Base-by-base conservation (phyloP, 1,284 basidiomycete genomes). In the Heterobasidion annosum region DNA sequence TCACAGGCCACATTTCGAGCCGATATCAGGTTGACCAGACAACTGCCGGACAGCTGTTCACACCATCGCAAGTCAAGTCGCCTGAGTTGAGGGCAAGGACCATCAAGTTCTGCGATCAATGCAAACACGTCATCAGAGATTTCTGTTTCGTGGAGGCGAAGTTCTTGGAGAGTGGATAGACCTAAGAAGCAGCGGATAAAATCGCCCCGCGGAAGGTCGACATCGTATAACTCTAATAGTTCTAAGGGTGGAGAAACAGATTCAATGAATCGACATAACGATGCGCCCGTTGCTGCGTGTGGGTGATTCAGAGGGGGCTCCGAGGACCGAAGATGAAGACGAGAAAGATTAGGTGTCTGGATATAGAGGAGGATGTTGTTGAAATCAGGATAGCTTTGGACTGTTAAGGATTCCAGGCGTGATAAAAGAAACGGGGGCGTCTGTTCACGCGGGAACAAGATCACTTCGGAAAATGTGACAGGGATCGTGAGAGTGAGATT, bases 11-110 rank as follows among this genome's bases (percentile, higher is more conserved):
- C 56, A 25, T 64, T 52, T 35, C 78, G 73, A 56, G 72, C 76
- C 50, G 61, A 64, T 44, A 79, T 77, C 15, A 83, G 65, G 43
- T 74, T 67, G 35, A 79, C 79, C 44, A 84, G 63, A 15, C 75
- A 74, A 1, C 60, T 61, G n/a, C 82, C 81, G 46, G 69, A 72
- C 12, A 85, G 62, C 59, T 79, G 74, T 10, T 76, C 73, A 59
- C 82, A 85, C 82, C 81, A 85, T 25, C 81, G 73, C 48, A 85
- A 65, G 62, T 84, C 81, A 50, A 86, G 63, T 47, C 66, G 67
- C 44, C 64, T 63, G 33, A 85, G 72, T 51, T 62, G 65, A 18
- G 78, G 81, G 56, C 81, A 84, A 15, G 74, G 61, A 3, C 71
- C 73, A 10, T 56, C 58, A n/a, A 70, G 67, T 2, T 19, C 45